A percentile compares a stretch with the other conserved stretches of the same genome.
These are phyloP conservation scores for Colletotrichum cereale DNA, from an alignment of 2,329 filamentous ascomycete species.

Conservation along the genomic window DNA sequence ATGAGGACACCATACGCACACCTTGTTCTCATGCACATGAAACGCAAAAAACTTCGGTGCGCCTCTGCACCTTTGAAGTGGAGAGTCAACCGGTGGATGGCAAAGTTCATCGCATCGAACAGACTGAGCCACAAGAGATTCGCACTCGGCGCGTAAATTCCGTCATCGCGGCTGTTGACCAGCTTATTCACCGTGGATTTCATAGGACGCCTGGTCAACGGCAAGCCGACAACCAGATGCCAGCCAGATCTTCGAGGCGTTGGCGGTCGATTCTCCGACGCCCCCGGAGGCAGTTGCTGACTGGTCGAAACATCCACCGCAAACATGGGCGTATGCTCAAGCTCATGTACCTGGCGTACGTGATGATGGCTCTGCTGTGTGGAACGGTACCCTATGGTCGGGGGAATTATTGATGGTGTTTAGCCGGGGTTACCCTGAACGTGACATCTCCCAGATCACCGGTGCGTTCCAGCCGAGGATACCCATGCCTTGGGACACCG, in stretches of 20 bases:
- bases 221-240: not conserved
- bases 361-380: not conserved
- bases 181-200: not conserved
- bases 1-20: rapidly evolving
- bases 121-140: not conserved
- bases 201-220: too few relatives aligned
- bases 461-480: not conserved
- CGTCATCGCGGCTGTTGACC: not conserved
- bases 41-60: rapidly evolving
- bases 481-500: not conserved
- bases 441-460: not conserved
- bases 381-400: not conserved
- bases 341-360: not conserved
- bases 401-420: too few relatives aligned
- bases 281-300: not conserved
- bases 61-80: not conserved
- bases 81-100: not conserved
- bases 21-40: too few relatives aligned
- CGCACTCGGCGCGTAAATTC: not conserved
- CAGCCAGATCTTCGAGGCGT: not conserved
- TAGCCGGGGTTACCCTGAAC: not conserved
- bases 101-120: not conserved
- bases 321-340: not conserved
- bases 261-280: not conserved
- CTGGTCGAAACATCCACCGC: not conserved